Conservation (phyloP, 1,284 basidiomycete species). For the Irpex sp. region DNA sequence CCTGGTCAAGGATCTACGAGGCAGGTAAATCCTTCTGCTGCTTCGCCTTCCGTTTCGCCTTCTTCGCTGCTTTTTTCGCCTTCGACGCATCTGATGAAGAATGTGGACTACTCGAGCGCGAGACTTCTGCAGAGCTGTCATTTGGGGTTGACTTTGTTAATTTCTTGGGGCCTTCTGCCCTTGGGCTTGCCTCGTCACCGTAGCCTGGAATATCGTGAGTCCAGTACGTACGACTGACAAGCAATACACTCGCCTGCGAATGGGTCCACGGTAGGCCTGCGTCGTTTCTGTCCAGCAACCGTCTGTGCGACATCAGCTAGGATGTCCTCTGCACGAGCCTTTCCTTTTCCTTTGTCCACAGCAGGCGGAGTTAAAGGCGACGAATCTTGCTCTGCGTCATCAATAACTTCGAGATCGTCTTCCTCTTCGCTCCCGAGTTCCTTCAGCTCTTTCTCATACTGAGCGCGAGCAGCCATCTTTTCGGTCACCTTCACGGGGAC, state of each 20-base stretch:
- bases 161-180: conserved; percentile 1
- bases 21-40: not conserved
- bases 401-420: conserved; percentile 39
- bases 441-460: conserved; percentile 54
- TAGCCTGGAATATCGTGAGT: conserved; percentile 26
- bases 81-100: conserved; percentile 15
- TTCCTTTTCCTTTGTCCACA: conserved; percentile 36
- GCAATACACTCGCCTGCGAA: conserved; percentile 52
- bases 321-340: conserved; percentile 25
- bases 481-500: conserved; percentile 57
- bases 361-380: conserved; percentile 8
- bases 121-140: conserved; percentile 12
- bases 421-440: conserved; percentile 42
- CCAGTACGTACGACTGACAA: not conserved
- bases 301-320: conserved; percentile 11
- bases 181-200: conserved; percentile 17
- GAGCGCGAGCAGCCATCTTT: conserved; percentile 65
- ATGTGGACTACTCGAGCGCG: conserved; percentile 17
- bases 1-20: not conserved
- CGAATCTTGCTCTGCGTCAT: conserved; percentile 38
- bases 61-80: conserved; percentile 23
- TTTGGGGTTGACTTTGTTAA: conserved; percentile 10
- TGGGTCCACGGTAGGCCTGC: conserved; percentile 53
- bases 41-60: conserved; percentile 18
- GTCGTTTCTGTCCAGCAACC: conserved; percentile 36